A percentile compares a stretch with the other conserved stretches of the same genome.
These are phyloP conservation scores for Selaginella tamariscina DNA, from an alignment of 75 land plant species.

Conservation along the genomic window DNA sequence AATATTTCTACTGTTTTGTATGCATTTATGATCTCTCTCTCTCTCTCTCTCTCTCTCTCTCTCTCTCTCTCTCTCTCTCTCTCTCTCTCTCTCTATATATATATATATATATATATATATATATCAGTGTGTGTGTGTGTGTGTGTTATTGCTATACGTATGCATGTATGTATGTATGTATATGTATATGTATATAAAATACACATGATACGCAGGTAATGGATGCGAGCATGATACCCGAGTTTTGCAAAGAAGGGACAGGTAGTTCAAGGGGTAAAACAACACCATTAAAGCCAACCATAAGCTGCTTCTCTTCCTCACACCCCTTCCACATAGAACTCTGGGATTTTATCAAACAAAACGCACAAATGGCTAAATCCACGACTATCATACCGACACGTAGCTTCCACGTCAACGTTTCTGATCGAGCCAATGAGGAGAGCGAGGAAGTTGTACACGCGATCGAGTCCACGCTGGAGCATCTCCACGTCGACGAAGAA, in stretches of 20 bases:
- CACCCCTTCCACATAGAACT: slow-evolving; percentile 37
- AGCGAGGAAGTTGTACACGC: slow-evolving; percentile 12
- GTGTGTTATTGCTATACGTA: no score
- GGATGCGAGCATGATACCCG: slow-evolving; percentile 61
- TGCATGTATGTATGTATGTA: no score
- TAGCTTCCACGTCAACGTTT: slow-evolving; percentile 21
- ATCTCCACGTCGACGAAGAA: background rate
- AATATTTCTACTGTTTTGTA: background rate
- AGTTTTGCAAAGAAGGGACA: slow-evolving; percentile 46
- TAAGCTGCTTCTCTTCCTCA: slow-evolving; percentile 19
- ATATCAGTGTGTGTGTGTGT: no score
- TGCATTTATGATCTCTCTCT: background rate
- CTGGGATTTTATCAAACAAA: slow-evolving; percentile 22
- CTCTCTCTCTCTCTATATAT: no score
- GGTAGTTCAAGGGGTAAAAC: slow-evolving; percentile 20
- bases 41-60: no score
- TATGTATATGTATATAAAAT: no score
- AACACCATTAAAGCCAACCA: background rate
- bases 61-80: no score
- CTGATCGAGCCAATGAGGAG: slow-evolving; percentile 17
- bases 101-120: no score
- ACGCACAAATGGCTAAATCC: slow-evolving; percentile 12
- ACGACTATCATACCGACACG: background rate
- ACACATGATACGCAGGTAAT: slow-evolving; percentile 55
- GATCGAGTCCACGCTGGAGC: slow-evolving; percentile 16